These are phyloP conservation scores for Termitomyces sp. DNA, from an alignment of 768 basidiomycete species.

Conservation along the genomic window DNA sequence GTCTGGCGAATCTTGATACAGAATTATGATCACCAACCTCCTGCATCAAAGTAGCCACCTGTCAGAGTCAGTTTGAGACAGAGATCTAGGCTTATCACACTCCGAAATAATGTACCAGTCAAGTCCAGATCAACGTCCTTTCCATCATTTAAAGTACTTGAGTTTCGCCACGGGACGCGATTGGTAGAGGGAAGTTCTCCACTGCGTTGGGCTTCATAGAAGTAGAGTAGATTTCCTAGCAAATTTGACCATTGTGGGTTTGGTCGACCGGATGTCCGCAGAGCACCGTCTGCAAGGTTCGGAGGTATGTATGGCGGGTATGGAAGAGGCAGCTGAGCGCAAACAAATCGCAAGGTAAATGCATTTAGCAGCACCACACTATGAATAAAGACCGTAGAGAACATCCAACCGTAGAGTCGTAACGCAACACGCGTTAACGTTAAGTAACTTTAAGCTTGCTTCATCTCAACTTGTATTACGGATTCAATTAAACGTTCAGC, in stretches of 20 bases:
- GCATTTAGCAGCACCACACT: conserved; percentile 21
- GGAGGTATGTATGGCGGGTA: conserved; percentile 65
- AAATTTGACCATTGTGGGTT: conserved; percentile 83
- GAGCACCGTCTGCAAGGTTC: conserved; percentile 51
- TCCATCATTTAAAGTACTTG: conserved; percentile 76
- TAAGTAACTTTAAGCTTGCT: not conserved
- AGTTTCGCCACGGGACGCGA: conserved; percentile 85
- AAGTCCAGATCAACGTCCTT: conserved; percentile 70
- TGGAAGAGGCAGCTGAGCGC: conserved; percentile 63
- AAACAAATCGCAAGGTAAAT: conserved; percentile 20
- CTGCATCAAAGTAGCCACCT: conserved; percentile 90
- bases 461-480: no score
- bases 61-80: conserved; percentile 1
- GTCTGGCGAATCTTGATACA: not conserved
- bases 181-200: conserved; percentile 67
- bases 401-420: conserved; percentile 10
- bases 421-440: not conserved
- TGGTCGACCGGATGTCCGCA: conserved; percentile 44
- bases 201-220: conserved; percentile 90
- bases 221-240: conserved; percentile 78
- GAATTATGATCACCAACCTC: conserved; percentile 48
- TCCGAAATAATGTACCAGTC: conserved; percentile 40
- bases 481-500: no score
- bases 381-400: conserved; percentile 20
- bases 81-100: not conserved